Base-by-base conservation (phyloP, 1,139 yeast species). In the Debaryomycetaceae sp. region DNA sequence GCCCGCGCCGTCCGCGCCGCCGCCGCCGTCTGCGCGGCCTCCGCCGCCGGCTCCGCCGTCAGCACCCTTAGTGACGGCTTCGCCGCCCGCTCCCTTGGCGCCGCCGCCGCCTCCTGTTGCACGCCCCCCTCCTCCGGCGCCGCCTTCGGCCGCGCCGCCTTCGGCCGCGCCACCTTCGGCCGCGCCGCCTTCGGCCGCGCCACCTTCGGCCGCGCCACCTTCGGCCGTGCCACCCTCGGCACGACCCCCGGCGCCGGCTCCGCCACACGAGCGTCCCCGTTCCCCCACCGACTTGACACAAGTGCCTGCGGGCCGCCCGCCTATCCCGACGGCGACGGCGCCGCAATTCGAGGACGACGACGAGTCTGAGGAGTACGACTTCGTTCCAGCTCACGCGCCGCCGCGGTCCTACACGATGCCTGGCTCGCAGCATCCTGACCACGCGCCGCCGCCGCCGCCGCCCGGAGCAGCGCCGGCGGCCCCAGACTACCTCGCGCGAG, bases 381-480 rank as follows among this genome's bases (percentile, higher is more conserved):
- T 19, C 27, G 21, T 37, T 31, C 20, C 34, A 19, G 29, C 30
- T 7, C 34, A 18, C 4, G 35, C 43, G 5, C 44, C 43, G 6
- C 25, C 39, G 18, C 24, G 36, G 13, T 18, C 40, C 29, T 8
- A 5, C 8, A 7, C 12, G 45, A 43, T 14, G 37, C 45, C 13
- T 31, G 37, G 15, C 38, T 24, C 7, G 33, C 43, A 18, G 36
- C 34, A 13, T 28, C 5, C 31, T 8, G 21, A 17, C 6, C 25
- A 14, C 12, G 25, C 32, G 12, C 42, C 38, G 20, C 29, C 37
- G 23, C 34, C 31, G 13, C 44, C 38, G 3, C 42, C 47, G 6
- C 49, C 58, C 1, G 39, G 49, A 1, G 16, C 40, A 14, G 19
- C 34, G 13, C 41, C 43, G 8, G 33, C 42, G 19, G 43, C 42